Evolutionary conservation across 257 asterid species (phyloP), one percentile per base, ranked within the genome.

Genomic region (Solanum medicagineum): DNA sequence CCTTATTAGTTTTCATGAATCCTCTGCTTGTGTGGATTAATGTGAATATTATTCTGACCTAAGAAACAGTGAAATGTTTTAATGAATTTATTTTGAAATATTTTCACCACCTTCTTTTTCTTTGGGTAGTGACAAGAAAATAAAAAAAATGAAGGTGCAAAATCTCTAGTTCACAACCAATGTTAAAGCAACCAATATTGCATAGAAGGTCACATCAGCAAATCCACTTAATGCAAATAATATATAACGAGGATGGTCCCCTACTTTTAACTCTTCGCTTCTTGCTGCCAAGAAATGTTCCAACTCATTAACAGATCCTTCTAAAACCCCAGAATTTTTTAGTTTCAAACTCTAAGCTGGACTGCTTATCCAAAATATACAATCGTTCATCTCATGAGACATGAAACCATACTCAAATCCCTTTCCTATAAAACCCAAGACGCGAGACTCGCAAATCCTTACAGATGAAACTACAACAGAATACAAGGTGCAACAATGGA

Each of bases 401-500:
- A 73, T 47, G 36, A 36, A 9, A 24, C 8, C 12, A 80, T 44
- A 49, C 71, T 65, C 79, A 80, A 83, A 85, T 57, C 81, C 70
- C 81, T 71, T 84, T 59, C 16, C 68, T 19, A 82, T 84, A 74
- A 84, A 40, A 86, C 88, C 85, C 80, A 83, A 77, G 80, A 79
- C 63, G 42, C 68, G 16, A 66, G 75, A 81, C 84, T 89, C 86
- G 11, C 12, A 71, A 85, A 59, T 81, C 66, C 87, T 57, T 70
- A 57, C 56, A 79, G 53, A 79, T 17, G 59, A 49, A 63, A 56
- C 79, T 53, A 40, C 80, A 86, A 83, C 85, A 84, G 24, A 79
- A 79, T 51, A 80, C 54, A 60, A 85, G 57, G 55, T 59, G 80
- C 36, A 84, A 24, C 85, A 45, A 73, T 22, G 55, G 80, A 88